A percentile compares a stretch with the other conserved stretches of the same genome.
Evolutionary conservation across 805 yeast species (phyloP).

Genomic region (Ogataea corticis): DNA sequence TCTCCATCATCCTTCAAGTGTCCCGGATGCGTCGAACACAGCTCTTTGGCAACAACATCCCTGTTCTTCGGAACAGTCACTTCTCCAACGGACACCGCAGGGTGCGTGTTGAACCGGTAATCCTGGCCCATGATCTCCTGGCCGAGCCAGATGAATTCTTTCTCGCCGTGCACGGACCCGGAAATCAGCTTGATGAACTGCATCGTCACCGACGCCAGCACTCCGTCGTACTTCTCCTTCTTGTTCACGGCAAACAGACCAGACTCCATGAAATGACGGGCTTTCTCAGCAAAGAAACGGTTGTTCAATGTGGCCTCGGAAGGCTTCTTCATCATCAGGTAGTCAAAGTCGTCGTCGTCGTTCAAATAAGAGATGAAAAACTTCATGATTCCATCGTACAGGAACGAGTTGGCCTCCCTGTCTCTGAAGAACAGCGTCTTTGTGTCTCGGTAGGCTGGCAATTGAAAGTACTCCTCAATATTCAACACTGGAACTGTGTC

Average conservation of each 20-base stretch:
- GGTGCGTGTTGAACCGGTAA: conserved; percentile 49
- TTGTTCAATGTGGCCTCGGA: conserved; percentile 37
- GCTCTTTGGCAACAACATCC: conserved; percentile 39
- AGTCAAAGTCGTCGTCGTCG: conserved; percentile 40
- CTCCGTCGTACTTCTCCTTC: conserved; percentile 48
- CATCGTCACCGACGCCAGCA: conserved; percentile 43
- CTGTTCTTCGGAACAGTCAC: conserved; percentile 28
- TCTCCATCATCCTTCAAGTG: conserved; percentile 54
- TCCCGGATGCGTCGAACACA: conserved; percentile 66
- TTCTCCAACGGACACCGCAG: conserved; percentile 61
- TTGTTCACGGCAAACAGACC: conserved; percentile 51
- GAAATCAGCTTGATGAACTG: conserved; percentile 45
- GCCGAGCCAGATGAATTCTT: conserved; percentile 76
- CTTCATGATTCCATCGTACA: conserved; percentile 41
- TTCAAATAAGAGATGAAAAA: conserved; percentile 51
- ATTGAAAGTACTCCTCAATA: conserved; percentile 37
- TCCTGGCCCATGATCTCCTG: conserved; percentile 55
- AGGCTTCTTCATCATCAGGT: conserved; percentile 39
- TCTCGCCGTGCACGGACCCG: conserved; percentile 72
- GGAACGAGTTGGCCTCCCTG: conserved; percentile 39
- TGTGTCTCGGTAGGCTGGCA: conserved; percentile 36
- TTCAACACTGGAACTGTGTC: conserved; percentile 45
- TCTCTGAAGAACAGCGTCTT: conserved; percentile 53
- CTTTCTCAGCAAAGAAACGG: conserved; percentile 43
- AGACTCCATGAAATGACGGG: conserved; percentile 49